Conservation (phyloP, 768 basidiomycete species). For the Rhodotorula toruloides region DNA sequence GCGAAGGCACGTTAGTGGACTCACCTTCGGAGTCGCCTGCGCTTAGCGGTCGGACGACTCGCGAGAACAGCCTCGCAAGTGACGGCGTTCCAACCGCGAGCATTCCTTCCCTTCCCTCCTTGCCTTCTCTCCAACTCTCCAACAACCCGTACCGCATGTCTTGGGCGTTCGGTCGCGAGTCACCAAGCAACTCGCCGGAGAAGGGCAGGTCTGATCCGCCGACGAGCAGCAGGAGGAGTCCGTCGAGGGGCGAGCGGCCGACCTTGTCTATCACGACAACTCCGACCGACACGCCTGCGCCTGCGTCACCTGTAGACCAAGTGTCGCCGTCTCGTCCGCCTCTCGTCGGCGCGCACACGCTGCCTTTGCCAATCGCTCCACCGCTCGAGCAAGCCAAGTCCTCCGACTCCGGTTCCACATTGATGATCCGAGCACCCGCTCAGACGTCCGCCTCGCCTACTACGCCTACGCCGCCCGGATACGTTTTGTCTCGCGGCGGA, state of each 20-base stretch:
- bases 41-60: background rate
- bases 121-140: slow-evolving; percentile 30
- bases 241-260: background rate
- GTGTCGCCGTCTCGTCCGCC: background rate
- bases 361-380: slow-evolving; percentile 1
- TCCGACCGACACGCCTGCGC: background rate
- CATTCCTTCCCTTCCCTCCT: slow-evolving; percentile 14
- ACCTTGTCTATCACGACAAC: slow-evolving; percentile 16
- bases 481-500: background rate
- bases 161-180: slow-evolving; percentile 23
- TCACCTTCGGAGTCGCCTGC: slow-evolving; percentile 4
- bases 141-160: slow-evolving; percentile 34
- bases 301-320: background rate
- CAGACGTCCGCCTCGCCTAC: too few species aligned
- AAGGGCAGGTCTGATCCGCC: background rate
- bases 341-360: background rate
- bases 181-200: slow-evolving; percentile 4
- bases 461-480: background rate
- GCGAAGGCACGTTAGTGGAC: background rate
- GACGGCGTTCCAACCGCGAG: background rate
- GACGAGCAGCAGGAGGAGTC: background rate
- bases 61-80: background rate
- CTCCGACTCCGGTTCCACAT: slow-evolving; percentile 13
- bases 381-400: slow-evolving; percentile 3
- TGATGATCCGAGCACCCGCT: background rate